Evolutionary conservation across 2,329 filamentous ascomycete species (phyloP).

Genomic region (Rhinocladiella similis): DNA sequence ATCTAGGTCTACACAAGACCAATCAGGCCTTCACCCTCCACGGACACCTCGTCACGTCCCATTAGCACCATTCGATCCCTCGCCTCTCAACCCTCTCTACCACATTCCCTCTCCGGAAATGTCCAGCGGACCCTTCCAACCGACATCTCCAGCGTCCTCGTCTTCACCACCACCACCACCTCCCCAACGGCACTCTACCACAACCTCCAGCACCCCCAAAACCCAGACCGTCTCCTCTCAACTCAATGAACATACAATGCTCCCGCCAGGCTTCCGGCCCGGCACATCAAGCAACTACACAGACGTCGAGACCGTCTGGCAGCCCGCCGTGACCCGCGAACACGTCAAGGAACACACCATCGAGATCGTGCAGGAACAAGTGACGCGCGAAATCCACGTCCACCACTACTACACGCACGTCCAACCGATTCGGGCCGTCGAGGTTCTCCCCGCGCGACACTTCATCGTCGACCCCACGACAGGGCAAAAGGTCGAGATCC

Average conservation of each 20-base stretch:
- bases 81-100: constrained; percentile 22
- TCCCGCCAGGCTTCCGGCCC: constrained; percentile 21
- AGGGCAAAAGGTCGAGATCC: constrained; percentile 27
- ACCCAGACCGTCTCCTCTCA: background rate
- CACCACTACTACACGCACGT: constrained; percentile 37
- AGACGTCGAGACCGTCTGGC: constrained; percentile 11
- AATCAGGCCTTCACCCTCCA: background rate
- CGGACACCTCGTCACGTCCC: constrained; percentile 20
- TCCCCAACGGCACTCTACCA: background rate
- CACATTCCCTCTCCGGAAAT: constrained; percentile 15
- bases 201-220: background rate
- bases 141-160: constrained; percentile 1
- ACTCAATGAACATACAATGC: constrained; percentile 10
- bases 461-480: constrained; percentile 30
- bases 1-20: constrained; percentile 1
- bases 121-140: background rate
- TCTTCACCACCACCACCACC: background rate
- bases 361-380: constrained; percentile 34
- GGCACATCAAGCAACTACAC: constrained; percentile 17
- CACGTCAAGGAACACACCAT: constrained; percentile 29
- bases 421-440: constrained; percentile 36
- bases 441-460: constrained; percentile 37
- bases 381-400: constrained; percentile 38
- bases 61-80: constrained; percentile 22
- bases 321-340: constrained; percentile 37